Evolutionary conservation across 768 basidiomycete genomes (phyloP).

Genomic region (Trametes cinnabarina): DNA sequence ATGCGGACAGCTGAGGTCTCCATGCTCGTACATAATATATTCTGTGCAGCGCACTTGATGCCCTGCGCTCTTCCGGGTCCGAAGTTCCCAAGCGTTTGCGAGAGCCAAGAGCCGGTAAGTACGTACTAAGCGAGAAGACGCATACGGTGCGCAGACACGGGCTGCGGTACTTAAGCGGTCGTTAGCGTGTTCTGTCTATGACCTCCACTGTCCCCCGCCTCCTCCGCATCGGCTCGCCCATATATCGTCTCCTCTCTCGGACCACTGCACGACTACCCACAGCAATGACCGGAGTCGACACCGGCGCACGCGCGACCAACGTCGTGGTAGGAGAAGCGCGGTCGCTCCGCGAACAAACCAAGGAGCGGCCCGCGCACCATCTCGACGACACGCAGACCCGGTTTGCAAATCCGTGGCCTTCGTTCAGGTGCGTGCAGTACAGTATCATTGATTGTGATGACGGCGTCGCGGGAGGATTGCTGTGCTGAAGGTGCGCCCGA

Average conservation of each 20-base stretch:
- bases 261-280: neutral
- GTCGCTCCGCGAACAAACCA: constrained; percentile 6
- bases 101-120: neutral
- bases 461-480: neutral
- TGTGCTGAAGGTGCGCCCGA: neutral
- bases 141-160: neutral
- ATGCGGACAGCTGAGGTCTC: too few relatives aligned
- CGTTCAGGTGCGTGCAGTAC: constrained; percentile 16
- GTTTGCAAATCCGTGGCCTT: constrained; percentile 24
- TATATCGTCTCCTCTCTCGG: neutral
- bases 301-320: neutral
- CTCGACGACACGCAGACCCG: constrained; percentile 8
- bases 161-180: neutral
- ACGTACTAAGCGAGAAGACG: neutral
- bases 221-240: neutral
- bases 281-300: neutral
- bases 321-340: neutral
- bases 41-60: too few relatives aligned
- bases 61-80: too few relatives aligned
- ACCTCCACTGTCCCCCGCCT: neutral
- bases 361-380: constrained; percentile 19
- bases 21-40: too few relatives aligned
- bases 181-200: neutral
- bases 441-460: neutral
- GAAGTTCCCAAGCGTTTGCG: too few relatives aligned